A percentile compares a stretch with the other conserved stretches of the same genome.
These are phyloP conservation scores for Kurtzmaniella quercitrusa DNA, from an alignment of 1,139 yeast genomes.

Conservation along the genomic window DNA sequence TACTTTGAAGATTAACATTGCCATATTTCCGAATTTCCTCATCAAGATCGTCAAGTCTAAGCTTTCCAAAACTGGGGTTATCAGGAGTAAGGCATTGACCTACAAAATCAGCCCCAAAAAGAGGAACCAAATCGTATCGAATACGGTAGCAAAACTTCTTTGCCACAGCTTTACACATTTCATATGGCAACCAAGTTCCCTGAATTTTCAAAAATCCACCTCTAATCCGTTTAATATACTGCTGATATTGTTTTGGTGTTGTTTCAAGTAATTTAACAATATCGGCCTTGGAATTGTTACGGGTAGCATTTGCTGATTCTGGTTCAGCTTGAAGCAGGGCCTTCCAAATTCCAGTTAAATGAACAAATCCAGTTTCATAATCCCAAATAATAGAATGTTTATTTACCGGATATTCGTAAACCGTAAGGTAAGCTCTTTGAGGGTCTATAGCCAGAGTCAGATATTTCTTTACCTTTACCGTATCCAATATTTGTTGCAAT, in stretches of 20 bases:
- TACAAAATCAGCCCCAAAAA: conserved; percentile 76
- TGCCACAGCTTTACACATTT: conserved; percentile 66
- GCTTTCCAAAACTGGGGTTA: conserved; percentile 67
- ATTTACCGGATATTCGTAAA: conserved; percentile 66
- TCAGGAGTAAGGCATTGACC: conserved; percentile 62
- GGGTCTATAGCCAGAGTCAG: conserved; percentile 64
- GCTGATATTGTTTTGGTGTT: conserved; percentile 63
- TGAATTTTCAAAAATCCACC: conserved; percentile 93
- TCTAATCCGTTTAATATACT: conserved; percentile 67
- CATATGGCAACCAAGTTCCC: conserved; percentile 90
- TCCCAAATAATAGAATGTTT: conserved; percentile 83
- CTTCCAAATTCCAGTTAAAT: conserved; percentile 90
- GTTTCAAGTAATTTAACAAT: conserved; percentile 71
- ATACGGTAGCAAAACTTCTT: conserved; percentile 74
- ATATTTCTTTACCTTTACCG: conserved; percentile 58
- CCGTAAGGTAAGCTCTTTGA: conserved; percentile 62
- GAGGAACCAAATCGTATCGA: conserved; percentile 70
- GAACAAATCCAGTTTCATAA: conserved; percentile 81
- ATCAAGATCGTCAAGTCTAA: conserved; percentile 33
- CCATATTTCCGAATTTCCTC: not conserved
- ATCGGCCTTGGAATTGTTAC: conserved; percentile 55
- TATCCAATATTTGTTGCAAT: conserved; percentile 20
- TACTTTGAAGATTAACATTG: not conserved
- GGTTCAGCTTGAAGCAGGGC: conserved; percentile 40
- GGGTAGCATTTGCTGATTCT: conserved; percentile 2